phyloP scores from a whole-genome alignment of 2,329 filamentous ascomycete species.

The Fusarium aywerte region DNA sequence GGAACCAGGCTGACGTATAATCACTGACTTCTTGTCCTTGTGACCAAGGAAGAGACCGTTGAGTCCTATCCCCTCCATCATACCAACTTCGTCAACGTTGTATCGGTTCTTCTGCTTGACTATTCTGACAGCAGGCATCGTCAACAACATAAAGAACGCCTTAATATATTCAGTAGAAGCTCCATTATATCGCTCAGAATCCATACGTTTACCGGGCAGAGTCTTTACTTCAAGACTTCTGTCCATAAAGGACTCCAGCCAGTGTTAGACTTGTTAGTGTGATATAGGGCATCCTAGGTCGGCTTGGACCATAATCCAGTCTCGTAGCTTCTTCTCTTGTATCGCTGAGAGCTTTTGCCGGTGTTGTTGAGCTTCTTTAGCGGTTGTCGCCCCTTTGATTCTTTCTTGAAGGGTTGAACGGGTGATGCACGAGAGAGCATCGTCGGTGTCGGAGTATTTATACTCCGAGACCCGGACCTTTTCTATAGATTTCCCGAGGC shows the following conservation, averaged over 20 bases:
- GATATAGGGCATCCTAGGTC: neutral
- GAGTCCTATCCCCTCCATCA: neutral
- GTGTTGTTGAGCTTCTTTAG: neutral
- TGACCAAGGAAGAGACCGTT: neutral
- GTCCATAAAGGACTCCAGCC: neutral
- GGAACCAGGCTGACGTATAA: neutral
- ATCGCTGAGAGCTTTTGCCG: neutral
- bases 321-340: neutral
- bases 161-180: neutral
- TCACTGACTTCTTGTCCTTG: neutral
- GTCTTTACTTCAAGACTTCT: neutral
- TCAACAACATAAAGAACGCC: neutral
- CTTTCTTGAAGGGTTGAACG: neutral
- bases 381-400: neutral
- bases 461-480: no score
- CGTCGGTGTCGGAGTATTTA: no score
- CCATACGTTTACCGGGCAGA: neutral
- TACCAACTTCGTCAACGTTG: neutral
- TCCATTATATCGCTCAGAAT: neutral
- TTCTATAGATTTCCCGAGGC: no score
- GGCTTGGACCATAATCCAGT: neutral
- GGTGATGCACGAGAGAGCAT: no score
- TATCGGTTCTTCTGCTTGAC: neutral
- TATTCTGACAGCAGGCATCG: neutral
- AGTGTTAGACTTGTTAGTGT: neutral